Base-by-base conservation (phyloP, 768 basidiomycete species). In the Stropharia rugosoannulata region DNA sequence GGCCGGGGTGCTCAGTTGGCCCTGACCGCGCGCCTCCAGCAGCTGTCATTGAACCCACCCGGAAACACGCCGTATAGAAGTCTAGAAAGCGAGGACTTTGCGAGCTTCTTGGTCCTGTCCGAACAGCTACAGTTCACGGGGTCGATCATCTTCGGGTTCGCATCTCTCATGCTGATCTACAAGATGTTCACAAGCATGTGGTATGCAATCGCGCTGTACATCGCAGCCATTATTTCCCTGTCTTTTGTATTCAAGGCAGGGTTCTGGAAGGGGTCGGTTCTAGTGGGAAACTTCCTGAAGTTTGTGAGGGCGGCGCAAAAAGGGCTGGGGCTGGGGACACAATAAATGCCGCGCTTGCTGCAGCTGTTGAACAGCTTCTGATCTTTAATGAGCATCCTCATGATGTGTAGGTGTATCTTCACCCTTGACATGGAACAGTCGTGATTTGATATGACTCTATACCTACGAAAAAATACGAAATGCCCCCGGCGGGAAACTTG, bases 41-140 rank as follows among this genome's bases (percentile, higher is more conserved):
- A 16, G 7, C 16, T 44, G 25, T 44, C 5, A 36, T 25, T 22
- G 4, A 48, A 22, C 29, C 29, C 29, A 32, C 29, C 29, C 5
- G 29, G 13, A 38, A 27, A n/a, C n/a, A 42, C 15, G n/a, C 10
- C 38, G 11, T 11, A 5, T 3, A 18, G 27, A 4, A 29, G n/a
- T 2, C 37, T 55, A 8, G 12, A 40, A 40, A 22, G 22, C 10
- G 32, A 16, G 4, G 54, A 55, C 47, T 39, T 55, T 7, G 13
- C 41, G 15, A 19, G 27, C 2, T 55, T 49, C 47, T 44, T 54
- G 4, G 37, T 45, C 10, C 53, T 54, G 5, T 54, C 44, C 37
- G 53, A 54, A 25, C 53, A 55, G 40, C 54, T 55, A 27, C 54
- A 55, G 37, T 47, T 55, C 11, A 15, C 41, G 12, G 54, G 54